Base-by-base conservation (phyloP, 768 basidiomycete species). In the Suillus weaverae region DNA sequence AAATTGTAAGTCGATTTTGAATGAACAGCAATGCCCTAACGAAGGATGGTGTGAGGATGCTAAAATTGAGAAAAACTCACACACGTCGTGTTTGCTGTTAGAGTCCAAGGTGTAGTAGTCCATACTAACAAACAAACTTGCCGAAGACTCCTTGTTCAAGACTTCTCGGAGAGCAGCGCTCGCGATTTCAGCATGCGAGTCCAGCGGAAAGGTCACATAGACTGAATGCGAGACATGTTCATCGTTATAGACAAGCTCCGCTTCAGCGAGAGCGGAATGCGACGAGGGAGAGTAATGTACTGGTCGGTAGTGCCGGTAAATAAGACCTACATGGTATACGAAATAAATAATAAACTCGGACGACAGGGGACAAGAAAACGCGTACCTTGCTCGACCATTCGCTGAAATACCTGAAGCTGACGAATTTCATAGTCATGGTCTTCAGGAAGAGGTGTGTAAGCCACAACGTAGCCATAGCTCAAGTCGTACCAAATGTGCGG, bases 31-130 rank as follows among this genome's bases (percentile, higher is more conserved):
- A 99, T 92, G n/a, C 89, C 95, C 96, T 97, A 38, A 43, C 18
- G 48, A 62, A 59, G 53, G 38, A 22, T 32, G 20, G 44, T 59
- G 10, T 59, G 26, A 59, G 26, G 38, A 6, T 39, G 10, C 36
- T 50, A 50, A 44, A 44, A 64, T 18, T 7, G n/a, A 32, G 22
- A n/a, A 54, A 22, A 63, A 67, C 20, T 30, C 8, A 66, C 11
- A 50, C 84, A 48, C 69, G 94, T 95, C 91, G 95, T 94, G 72
- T 99, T 99, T 2, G 94, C 93, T 7, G 92, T 94, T 56, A 99
- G 78, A 5, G 94, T 99, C 97, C 97, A 99, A 1, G 97, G 93
- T 0, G 97, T 99, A 4, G 97, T 99, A 2, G 97, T 99, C 97
- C 97, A 99, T 5, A 97, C 91, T 20, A n/a, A n/a, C n/a, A n/a